phyloP scores from a whole-genome alignment of 176 grass and related monocot genomes.

The Juncus effusus region DNA sequence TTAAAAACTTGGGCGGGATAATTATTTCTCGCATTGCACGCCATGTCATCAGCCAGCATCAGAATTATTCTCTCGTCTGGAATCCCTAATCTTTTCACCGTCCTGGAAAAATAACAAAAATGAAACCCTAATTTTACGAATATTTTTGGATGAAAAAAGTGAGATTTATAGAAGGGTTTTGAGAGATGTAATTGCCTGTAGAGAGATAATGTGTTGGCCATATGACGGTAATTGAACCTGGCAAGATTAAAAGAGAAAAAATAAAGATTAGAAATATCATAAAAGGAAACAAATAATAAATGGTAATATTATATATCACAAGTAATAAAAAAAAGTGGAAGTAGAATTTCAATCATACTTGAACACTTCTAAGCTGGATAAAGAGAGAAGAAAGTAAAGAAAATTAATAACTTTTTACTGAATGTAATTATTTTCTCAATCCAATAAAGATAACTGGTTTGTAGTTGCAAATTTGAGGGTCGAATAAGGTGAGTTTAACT shows the following conservation, averaged over 20 bases:
- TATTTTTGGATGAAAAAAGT: constrained; percentile 6
- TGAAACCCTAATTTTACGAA: constrained; percentile 2
- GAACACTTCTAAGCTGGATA: too few relatives aligned
- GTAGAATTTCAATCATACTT: too few relatives aligned
- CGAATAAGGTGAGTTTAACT: too few relatives aligned
- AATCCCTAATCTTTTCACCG: constrained; percentile 92
- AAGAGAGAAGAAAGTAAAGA: too few relatives aligned
- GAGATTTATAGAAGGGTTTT: background rate
- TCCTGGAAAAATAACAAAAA: constrained; percentile 38
- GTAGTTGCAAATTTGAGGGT: too few relatives aligned
- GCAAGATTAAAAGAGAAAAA: background rate
- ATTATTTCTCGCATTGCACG: constrained; percentile 86
- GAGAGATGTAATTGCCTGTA: constrained; percentile 54
- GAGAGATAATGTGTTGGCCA: constrained; percentile 89
- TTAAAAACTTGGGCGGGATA: constrained; percentile 99
- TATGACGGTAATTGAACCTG: constrained; percentile 99
- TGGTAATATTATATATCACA: too few relatives aligned
- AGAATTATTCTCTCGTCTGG: constrained; percentile 95
- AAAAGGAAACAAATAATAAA: too few relatives aligned
- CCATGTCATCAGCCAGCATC: constrained; percentile 98
- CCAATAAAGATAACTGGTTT: too few relatives aligned
- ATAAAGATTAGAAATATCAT: too few relatives aligned
- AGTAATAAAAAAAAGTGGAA: too few relatives aligned
- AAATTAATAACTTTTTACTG: too few relatives aligned
- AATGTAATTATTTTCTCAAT: too few relatives aligned